Evolutionary conservation across 805 yeast species (phyloP).

Genomic region (Blastobotrys terrestris): DNA sequence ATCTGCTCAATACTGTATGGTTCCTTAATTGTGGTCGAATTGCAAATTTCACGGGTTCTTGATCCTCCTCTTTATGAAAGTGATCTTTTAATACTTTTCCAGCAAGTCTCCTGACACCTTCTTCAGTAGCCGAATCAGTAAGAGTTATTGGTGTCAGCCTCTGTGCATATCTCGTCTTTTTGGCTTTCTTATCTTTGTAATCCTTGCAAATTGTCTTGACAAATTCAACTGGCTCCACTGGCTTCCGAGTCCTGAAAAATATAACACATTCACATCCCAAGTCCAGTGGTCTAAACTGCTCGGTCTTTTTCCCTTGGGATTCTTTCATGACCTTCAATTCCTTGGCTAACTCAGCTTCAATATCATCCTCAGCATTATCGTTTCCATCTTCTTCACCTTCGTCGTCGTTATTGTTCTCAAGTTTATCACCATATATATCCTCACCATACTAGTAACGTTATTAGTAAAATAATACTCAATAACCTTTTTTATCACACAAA

Average conservation of each 20-base stretch:
- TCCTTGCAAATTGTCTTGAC: constrained; percentile 61
- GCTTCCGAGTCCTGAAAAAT: constrained; percentile 73
- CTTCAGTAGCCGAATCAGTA: constrained; percentile 66
- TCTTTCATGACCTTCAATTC: constrained; percentile 57
- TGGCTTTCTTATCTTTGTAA: constrained; percentile 36
- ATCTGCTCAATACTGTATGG: constrained; percentile 65
- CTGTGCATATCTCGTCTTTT: constrained; percentile 71
- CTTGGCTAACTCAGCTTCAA: constrained; percentile 69
- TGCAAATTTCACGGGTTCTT: constrained; percentile 52
- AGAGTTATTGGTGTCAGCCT: constrained; percentile 72
- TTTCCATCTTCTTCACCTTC: constrained; percentile 23
- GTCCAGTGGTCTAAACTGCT: constrained; percentile 18
- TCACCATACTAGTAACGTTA: constrained; percentile 13
- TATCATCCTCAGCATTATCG: constrained; percentile 33
- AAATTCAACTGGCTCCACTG: constrained; percentile 71
- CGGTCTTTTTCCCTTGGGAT: constrained; percentile 20
- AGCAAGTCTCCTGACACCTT: constrained; percentile 59
- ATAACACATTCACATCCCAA: constrained; percentile 47
- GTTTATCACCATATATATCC: constrained; percentile 16
- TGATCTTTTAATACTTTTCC: constrained; percentile 57
- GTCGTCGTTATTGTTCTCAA: constrained; percentile 24
- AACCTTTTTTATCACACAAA: too few species aligned
- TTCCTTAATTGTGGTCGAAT: constrained; percentile 74
- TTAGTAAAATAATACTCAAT: neutral
- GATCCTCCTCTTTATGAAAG: constrained; percentile 46